phyloP scores from a whole-genome alignment of 176 grass and related monocot genomes.

The Saccharum spontaneum region DNA sequence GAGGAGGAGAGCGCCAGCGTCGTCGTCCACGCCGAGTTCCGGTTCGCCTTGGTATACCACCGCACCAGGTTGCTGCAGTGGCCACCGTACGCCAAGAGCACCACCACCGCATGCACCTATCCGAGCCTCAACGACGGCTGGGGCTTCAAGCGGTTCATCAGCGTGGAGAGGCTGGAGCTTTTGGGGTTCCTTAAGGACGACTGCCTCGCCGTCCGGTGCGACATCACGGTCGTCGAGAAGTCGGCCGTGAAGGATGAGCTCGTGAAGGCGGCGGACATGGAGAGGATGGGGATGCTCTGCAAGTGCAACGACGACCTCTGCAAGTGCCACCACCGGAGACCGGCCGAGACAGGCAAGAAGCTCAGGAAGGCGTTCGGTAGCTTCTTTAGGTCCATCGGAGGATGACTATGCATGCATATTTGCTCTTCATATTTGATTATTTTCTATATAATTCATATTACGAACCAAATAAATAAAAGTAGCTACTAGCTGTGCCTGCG shows the following conservation, averaged over 20 bases:
- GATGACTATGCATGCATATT: too few species aligned
- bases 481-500: too few species aligned
- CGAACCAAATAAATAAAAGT: too few species aligned
- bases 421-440: too few species aligned
- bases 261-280: not conserved
- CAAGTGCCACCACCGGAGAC: not conserved
- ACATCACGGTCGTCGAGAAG: not conserved
- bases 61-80: not conserved
- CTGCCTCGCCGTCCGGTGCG: not conserved
- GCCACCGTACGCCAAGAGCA: too few species aligned
- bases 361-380: not conserved
- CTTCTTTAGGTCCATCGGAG: too few species aligned
- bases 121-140: not conserved
- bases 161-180: accelerated
- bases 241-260: not conserved
- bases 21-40: not conserved
- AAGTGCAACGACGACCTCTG: not conserved
- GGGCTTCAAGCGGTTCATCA: not conserved
- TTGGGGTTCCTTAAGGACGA: not conserved
- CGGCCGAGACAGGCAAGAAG: not conserved
- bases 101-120: not conserved
- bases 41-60: not conserved
- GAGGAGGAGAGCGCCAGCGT: not conserved
- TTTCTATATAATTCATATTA: too few species aligned
- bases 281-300: not conserved